Percentiles rank a stretch among this genome's conserved stretches.
Conservation (phyloP, 2,329 filamentous ascomycete genomes). For the Botrytis sinoallii region DNA sequence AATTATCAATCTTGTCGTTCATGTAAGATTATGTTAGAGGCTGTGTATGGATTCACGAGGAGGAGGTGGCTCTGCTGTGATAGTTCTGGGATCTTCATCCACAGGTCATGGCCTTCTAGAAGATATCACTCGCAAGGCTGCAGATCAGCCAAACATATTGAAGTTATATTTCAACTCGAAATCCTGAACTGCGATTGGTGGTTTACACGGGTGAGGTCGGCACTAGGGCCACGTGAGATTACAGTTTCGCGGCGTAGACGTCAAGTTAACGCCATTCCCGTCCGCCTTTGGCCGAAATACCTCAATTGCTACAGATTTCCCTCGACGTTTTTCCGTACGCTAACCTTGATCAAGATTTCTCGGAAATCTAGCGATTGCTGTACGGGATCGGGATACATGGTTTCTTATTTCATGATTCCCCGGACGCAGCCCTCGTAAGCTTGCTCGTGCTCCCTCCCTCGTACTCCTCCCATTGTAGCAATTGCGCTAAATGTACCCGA, state of each 20-base stretch:
- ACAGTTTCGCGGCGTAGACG: constrained; percentile 12
- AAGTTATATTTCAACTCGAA: not conserved
- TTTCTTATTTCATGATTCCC: not conserved
- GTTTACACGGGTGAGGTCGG: not conserved
- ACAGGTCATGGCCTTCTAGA: not conserved
- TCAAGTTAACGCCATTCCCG: not conserved
- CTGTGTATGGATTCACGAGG: constrained; percentile 22
- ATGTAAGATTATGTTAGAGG: constrained; percentile 33
- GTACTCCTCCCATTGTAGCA: constrained; percentile 7
- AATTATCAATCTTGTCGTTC: constrained; percentile 21
- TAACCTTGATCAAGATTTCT: not conserved
- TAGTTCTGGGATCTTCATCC: constrained; percentile 15
- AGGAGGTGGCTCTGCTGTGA: constrained; percentile 17
- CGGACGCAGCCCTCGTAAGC: not conserved
- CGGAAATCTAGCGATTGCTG: not conserved
- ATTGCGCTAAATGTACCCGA: not conserved
- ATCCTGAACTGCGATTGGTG: not conserved
- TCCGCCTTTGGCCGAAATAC: not conserved
- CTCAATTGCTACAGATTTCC: constrained; percentile 1
- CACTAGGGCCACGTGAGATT: not conserved
- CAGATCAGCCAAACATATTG: constrained; percentile 11
- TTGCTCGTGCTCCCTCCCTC: constrained; percentile 3
- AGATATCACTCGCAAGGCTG: constrained; percentile 2
- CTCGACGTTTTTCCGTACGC: not conserved
- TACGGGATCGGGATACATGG: not conserved